Base-by-base conservation (phyloP, 2,329 filamentous ascomycete species). In the Venturia aucupariae region DNA sequence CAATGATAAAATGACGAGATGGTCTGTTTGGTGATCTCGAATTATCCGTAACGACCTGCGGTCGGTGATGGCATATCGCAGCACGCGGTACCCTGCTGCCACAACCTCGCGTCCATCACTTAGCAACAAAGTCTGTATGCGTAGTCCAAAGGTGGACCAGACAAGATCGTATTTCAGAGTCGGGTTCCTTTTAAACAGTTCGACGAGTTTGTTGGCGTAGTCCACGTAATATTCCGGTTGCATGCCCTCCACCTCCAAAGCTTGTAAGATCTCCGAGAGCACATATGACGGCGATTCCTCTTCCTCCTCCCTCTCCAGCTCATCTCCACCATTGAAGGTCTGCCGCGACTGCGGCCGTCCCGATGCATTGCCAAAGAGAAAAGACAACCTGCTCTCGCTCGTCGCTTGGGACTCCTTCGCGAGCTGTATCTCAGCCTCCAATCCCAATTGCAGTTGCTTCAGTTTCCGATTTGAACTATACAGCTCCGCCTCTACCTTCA, bases 31-130 rank as follows among this genome's bases (percentile, higher is more conserved):
- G 24, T 97, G 79, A 17, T 84, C 83, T 64, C 93, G 86, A 67
- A 99, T 96, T 61, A 88, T 96, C 73, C 90, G 89, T 30, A 99
- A 81, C 3, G 94, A 99, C 59, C 87, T 87, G 41, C 92, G 82
- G 73, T 99, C 94, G 13, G 93, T 96, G 69, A 99, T 94, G 61
- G 93, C 90, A 76, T 97, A 96, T 74, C 94, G 86, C 66, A 92
- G 92, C 76, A 97, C 89, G 67, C 94, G 85, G 75, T 97, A 99
- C 1, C 91, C 94, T 54, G 94, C 91, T 32, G 94, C 94, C 30
- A 96, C 91, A 13, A 97, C 93, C 78, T 99, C 95, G 68, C 93
- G 86, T 74, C 90, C 97, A 69, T 97, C 93, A 72, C 93, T 97
- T 65, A 99, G 80, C 27, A 99, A 86, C 90, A 99, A 95, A 69